phyloP scores from a whole-genome alignment of 306 rosid genomes.

The Cucurbita maxima region DNA sequence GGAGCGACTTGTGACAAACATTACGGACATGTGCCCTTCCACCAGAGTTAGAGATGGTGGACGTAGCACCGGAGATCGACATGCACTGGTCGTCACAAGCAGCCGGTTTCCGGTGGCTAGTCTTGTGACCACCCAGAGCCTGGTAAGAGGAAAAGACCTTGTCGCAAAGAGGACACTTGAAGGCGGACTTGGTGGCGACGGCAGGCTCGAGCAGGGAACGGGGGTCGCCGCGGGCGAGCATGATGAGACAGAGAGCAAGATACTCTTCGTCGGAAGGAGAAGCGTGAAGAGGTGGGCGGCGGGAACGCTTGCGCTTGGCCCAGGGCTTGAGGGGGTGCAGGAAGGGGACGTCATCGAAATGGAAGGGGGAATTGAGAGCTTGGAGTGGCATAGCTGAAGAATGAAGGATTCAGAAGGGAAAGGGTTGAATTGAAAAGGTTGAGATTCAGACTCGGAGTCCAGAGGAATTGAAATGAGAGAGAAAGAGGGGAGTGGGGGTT shows the following conservation, averaged over 20 bases:
- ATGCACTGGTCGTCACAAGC: not conserved
- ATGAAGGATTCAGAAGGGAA: not conserved
- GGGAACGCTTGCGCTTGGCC: conserved; percentile 60
- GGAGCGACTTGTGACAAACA: conserved; percentile 71
- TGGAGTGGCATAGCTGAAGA: conserved; percentile 44
- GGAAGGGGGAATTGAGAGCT: conserved; percentile 50
- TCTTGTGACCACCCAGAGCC: conserved; percentile 91
- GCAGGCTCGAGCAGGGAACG: not conserved
- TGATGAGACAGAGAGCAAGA: conserved; percentile 92
- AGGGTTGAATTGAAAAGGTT: no score
- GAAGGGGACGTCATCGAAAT: conserved; percentile 2
- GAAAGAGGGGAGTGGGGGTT: not conserved
- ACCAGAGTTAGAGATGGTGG: not conserved
- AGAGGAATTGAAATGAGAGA: conserved; percentile 9
- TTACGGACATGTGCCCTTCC: conserved; percentile 60
- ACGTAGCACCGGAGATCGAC: conserved; percentile 14
- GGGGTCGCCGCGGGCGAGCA: conserved; percentile 46
- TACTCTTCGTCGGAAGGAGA: conserved; percentile 62
- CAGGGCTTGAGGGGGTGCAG: conserved; percentile 45
- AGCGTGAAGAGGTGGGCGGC: conserved; percentile 33
- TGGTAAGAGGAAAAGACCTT: conserved; percentile 71
- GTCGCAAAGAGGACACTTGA: conserved; percentile 53
- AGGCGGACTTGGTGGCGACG: conserved; percentile 19
- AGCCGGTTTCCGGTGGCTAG: conserved; percentile 62
- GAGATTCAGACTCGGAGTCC: no score